These are phyloP conservation scores for Hygrocybe punicea DNA, from an alignment of 768 basidiomycete species.

Conservation along the genomic window DNA sequence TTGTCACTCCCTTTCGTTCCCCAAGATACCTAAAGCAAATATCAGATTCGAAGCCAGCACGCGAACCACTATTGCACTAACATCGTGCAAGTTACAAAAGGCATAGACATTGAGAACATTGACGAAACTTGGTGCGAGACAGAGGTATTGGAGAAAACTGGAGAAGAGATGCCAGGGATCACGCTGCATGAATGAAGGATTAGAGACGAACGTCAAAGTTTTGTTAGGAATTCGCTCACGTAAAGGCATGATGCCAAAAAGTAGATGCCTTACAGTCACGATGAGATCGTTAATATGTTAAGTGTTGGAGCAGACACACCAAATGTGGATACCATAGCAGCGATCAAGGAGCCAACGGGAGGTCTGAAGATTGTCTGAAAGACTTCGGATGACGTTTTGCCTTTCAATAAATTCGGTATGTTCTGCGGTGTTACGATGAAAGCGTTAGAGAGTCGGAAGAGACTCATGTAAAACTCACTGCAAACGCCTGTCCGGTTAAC, in stretches of 20 bases:
- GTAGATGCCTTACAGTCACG: constrained; percentile 59
- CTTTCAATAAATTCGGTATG: constrained; percentile 50
- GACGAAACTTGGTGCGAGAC: constrained; percentile 87
- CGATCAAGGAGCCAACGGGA: constrained; percentile 76
- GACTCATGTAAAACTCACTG: constrained; percentile 40
- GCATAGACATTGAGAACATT: constrained; percentile 96
- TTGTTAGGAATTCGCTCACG: constrained; percentile 41
- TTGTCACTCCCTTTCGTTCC: constrained; percentile 96
- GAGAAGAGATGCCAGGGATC: constrained; percentile 99
- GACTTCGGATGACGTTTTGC: constrained; percentile 48
- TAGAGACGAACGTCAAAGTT: background rate
- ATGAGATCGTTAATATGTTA: constrained; percentile 10
- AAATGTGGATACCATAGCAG: constrained; percentile 85
- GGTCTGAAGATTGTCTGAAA: constrained; percentile 65
- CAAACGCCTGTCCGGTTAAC: constrained; percentile 77
- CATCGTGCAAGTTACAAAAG: constrained; percentile 94
- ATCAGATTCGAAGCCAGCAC: constrained; percentile 2
- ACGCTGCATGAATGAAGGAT: constrained; percentile 53
- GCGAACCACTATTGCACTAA: constrained; percentile 29
- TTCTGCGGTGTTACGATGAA: constrained; percentile 31
- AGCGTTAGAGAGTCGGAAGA: background rate
- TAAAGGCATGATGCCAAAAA: constrained; percentile 81
- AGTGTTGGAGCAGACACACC: constrained; percentile 41
- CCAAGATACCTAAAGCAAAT: constrained; percentile 66
- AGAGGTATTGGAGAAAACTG: constrained; percentile 87